Percentiles rank a stretch among this genome's conserved stretches.
These are phyloP conservation scores for Juncus effusus DNA, from an alignment of 176 grass and related monocot species.

Conservation along the genomic window DNA sequence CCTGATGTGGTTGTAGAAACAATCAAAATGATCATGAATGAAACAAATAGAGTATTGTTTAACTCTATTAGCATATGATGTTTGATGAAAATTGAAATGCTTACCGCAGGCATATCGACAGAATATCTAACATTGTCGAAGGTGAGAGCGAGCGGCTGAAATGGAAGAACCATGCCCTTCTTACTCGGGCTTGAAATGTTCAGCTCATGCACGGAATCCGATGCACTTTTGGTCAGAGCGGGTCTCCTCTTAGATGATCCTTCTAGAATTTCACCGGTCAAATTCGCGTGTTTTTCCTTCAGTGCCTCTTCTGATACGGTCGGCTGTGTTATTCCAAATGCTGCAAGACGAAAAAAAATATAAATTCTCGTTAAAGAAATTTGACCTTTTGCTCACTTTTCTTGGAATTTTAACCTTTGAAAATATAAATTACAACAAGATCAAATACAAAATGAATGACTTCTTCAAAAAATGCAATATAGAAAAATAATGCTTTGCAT, in stretches of 20 bases:
- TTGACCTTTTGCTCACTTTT: conserved; percentile 6
- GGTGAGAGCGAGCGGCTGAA: conserved; percentile 56
- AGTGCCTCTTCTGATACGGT: conserved; percentile 67
- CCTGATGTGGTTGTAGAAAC: conserved; percentile 35
- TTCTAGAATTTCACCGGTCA: conserved; percentile 64
- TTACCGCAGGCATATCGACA: conserved; percentile 82
- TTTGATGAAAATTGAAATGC: conserved; percentile 21
- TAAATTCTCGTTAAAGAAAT: conserved; percentile 1
- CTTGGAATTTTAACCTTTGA: too few relatives aligned
- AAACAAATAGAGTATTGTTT: background rate
- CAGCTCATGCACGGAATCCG: conserved; percentile 29
- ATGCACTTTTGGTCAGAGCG: conserved; percentile 29
- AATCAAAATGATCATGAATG: background rate
- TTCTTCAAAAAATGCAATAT: background rate
- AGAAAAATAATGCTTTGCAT: conserved; percentile 18
- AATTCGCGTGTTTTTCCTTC: conserved; percentile 67
- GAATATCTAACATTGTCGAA: conserved; percentile 78
- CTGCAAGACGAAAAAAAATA: conserved; percentile 31
- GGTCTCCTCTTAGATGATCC: conserved; percentile 38
- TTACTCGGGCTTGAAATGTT: conserved; percentile 32
- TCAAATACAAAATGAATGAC: background rate
- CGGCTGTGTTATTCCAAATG: conserved; percentile 53
- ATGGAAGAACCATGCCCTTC: conserved; percentile 79
- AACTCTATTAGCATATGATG: background rate
- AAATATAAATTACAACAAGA: background rate